Conservation (phyloP, 257 asterid genomes). For the Asclepias syriaca region DNA sequence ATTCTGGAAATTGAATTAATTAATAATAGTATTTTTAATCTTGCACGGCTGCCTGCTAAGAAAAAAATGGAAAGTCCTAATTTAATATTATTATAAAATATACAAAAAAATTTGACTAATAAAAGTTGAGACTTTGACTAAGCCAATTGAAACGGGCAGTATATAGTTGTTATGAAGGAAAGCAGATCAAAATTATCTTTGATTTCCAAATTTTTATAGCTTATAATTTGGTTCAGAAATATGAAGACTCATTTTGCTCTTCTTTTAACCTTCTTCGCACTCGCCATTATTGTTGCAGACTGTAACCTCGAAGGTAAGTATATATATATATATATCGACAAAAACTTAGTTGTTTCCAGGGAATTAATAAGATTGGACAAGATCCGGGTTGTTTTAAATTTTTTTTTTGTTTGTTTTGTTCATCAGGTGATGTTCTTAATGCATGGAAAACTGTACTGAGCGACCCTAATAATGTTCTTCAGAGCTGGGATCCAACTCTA, state of each 20-base stretch:
- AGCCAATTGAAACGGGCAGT: too few relatives aligned
- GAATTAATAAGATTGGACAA: too few relatives aligned
- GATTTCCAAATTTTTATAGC: not conserved
- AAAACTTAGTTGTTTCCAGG: too few relatives aligned
- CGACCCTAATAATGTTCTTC: constrained; percentile 51
- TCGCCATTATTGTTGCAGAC: constrained; percentile 19
- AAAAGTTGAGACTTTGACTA: not conserved
- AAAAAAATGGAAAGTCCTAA: too few relatives aligned
- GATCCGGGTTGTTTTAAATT: too few relatives aligned
- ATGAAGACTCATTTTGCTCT: constrained; percentile 19
- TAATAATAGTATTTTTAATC: too few relatives aligned
- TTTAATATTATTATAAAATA: too few relatives aligned
- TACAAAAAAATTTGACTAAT: too few relatives aligned
- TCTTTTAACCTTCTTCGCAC: constrained; percentile 15
- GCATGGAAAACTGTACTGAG: constrained; percentile 10
- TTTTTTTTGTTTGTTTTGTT: not conserved
- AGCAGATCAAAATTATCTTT: not conserved
- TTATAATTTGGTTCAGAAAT: not conserved
- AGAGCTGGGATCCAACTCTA: constrained; percentile 54
- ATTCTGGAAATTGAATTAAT: too few relatives aligned
- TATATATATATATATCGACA: too few relatives aligned
- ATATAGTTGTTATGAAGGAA: too few relatives aligned
- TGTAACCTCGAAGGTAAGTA: constrained; percentile 35
- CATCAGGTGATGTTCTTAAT: constrained; percentile 37
- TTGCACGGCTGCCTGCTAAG: too few relatives aligned